Conservation (phyloP, 805 yeast genomes). For the Barnettozyma siamensis region DNA sequence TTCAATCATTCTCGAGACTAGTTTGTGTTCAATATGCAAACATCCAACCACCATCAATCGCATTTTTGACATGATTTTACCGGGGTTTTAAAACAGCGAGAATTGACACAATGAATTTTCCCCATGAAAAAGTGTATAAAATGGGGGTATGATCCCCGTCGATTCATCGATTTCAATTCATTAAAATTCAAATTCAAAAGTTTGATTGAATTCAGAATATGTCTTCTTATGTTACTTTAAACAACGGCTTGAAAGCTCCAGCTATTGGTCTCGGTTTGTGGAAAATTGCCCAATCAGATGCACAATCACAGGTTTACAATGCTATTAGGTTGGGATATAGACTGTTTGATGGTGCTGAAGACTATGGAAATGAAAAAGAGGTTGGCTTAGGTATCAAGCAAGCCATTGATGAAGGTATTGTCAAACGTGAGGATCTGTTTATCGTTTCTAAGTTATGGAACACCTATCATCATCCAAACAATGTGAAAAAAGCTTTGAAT, state of each 20-base stretch:
- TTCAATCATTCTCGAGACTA: no score
- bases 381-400: constrained; percentile 55
- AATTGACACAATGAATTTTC: not conserved
- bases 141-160: no score
- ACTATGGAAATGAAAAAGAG: constrained; percentile 58
- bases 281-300: constrained; percentile 62
- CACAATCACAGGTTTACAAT: constrained; percentile 69
- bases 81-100: not conserved
- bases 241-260: constrained; percentile 68
- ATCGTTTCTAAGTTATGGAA: constrained; percentile 87
- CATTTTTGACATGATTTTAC: no score
- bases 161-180: no score
- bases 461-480: constrained; percentile 68
- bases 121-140: no score
- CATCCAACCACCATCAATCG: no score
- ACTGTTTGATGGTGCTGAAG: constrained; percentile 66
- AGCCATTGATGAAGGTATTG: constrained; percentile 66
- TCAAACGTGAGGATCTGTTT: constrained; percentile 67
- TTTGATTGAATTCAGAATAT: no score
- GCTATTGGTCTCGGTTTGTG: constrained; percentile 77
- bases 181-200: no score
- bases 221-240: constrained; percentile 32
- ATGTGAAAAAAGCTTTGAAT: constrained; percentile 59
- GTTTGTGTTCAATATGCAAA: no score
- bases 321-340: constrained; percentile 85